Evolutionary conservation across 257 asterid genomes (phyloP), one percentile per base, ranked within the genome.

Genomic region (Penstemon newberryi): DNA sequence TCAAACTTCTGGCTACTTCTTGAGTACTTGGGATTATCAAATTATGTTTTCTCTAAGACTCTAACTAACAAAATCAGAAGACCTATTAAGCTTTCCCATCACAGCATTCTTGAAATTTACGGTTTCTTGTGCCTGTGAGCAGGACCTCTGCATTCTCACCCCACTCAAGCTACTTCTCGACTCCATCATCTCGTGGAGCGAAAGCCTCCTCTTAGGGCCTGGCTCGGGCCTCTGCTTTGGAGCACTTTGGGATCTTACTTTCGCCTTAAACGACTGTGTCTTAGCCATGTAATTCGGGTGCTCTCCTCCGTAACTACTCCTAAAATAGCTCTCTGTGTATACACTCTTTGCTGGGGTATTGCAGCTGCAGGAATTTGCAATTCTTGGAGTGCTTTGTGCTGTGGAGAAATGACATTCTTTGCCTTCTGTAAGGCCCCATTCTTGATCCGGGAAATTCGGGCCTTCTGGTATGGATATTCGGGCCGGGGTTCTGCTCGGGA

Each of bases 341-440:
- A 71, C 73, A 46, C 87, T 77, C 47, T 71, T 75, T 1, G 79
- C 79, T 10, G 85, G 63, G 0, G 66, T 46, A 2, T 64, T 57
- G 9, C 71, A 70, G 50, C 70, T 69, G 12, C 73, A 63, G 15
- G 77, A 56, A 71, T 41, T 56, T 36, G 78, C 56, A 13, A 78
- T 70, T 49, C 84, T 76, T 4, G 89, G 89, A 36, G 93, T 87
- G 83, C 84, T 87, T 12, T 84, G 90, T 1, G 88, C 86, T 3
- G 95, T 84, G 3, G 84, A 70, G 77, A 70, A 79, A 6, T 74
- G 69, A 77, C 78, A 80, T 2, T 75, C 82, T 1, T 82, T 89
- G 9, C 76, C 85, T 25, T 25, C 33, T 0, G 43, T 51, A 12
- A 60, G 56, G 10, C 74, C 81, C 85, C 80, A 79, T 2, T 78